Evolutionary conservation across 106 monocot species (phyloP).

Genomic region (Platanthera guangdongensis): DNA sequence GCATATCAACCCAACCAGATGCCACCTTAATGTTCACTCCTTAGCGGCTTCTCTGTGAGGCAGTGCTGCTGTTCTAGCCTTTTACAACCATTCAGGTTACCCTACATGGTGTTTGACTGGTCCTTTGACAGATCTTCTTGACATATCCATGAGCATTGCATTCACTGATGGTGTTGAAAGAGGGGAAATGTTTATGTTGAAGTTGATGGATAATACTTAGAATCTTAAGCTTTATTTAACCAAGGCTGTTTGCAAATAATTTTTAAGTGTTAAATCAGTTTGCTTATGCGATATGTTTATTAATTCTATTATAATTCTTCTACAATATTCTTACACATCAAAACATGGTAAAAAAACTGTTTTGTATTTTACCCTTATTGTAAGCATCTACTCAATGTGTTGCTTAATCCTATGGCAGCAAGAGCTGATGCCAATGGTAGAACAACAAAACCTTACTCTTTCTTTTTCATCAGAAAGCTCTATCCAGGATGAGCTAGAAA

Average conservation of each 20-base stretch:
- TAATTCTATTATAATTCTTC: background rate
- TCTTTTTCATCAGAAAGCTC: conserved; percentile 97
- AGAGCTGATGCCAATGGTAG: conserved; percentile 73
- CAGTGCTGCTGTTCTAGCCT: no score
- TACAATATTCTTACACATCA: background rate
- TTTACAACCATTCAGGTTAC: no score
- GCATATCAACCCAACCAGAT: no score
- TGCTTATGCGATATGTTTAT: background rate
- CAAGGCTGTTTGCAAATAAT: background rate
- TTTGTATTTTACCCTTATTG: background rate
- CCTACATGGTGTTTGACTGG: no score
- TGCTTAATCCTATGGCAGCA: conserved; percentile 43
- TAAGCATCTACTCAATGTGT: background rate
- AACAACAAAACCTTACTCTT: conserved; percentile 58
- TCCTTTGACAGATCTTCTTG: background rate
- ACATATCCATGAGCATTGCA: no score
- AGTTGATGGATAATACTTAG: background rate
- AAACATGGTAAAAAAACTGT: background rate
- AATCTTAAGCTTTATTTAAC: background rate
- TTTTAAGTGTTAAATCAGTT: background rate
- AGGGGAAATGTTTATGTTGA: background rate
- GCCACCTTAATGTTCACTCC: no score
- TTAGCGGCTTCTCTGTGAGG: no score
- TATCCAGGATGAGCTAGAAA: conserved; percentile 87
- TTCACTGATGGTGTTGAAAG: background rate